Evolutionary conservation across 1,284 basidiomycete species (phyloP).

Genomic region (Xanthoconium separans): DNA sequence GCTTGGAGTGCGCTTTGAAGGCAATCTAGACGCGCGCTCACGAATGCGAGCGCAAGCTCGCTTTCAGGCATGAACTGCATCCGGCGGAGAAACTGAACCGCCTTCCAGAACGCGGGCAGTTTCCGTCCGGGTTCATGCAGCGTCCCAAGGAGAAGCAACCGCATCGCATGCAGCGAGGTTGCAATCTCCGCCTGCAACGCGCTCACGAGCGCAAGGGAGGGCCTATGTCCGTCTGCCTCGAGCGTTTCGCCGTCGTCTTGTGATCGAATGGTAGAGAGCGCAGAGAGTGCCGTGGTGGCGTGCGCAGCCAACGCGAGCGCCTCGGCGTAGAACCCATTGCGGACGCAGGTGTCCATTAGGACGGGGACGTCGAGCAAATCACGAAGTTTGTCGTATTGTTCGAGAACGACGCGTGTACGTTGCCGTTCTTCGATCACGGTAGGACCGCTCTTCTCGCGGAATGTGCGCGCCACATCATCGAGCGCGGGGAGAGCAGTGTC

Average conservation of each 20-base stretch:
- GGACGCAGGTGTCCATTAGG: conserved; percentile 88
- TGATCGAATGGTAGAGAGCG: conserved; percentile 24
- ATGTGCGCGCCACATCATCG: conserved; percentile 66
- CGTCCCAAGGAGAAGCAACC: conserved; percentile 73
- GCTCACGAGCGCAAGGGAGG: conserved; percentile 46
- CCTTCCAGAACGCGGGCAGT: conserved; percentile 86
- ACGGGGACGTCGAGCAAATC: conserved; percentile 89
- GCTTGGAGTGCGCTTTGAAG: conserved; percentile 45
- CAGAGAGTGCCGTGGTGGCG: conserved; percentile 32
- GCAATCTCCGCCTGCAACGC: conserved; percentile 76
- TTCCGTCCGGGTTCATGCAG: conserved; percentile 82
- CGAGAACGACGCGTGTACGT: conserved; percentile 77
- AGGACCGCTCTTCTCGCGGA: conserved; percentile 55
- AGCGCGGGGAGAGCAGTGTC: conserved; percentile 67
- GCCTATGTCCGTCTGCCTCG: conserved; percentile 17
- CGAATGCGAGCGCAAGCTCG: conserved; percentile 67
- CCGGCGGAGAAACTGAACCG: conserved; percentile 80
- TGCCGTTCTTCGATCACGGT: conserved; percentile 62
- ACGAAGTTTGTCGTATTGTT: conserved; percentile 88
- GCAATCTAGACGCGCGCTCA: conserved; percentile 59
- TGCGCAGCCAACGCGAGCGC: conserved; percentile 58
- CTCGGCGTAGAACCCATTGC: conserved; percentile 89
- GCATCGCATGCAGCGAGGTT: conserved; percentile 70
- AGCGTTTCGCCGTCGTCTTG: conserved; percentile 15
- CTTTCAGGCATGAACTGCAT: conserved; percentile 66